Percentiles rank a stretch among this genome's conserved stretches.
Conservation (phyloP, 345 rosid genomes). For the Adansonia digitata region DNA sequence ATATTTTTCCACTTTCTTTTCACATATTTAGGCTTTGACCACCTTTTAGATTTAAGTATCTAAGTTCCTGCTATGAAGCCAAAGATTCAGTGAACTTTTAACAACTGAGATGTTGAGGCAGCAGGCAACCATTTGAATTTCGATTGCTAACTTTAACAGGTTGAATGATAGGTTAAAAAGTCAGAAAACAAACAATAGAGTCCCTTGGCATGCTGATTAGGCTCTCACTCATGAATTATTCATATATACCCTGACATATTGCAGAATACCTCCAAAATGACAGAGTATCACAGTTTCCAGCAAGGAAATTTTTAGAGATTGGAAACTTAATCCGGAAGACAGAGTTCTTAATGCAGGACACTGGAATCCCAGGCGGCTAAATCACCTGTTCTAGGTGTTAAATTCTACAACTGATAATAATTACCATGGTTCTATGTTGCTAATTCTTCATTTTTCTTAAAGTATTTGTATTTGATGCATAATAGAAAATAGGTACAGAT, state of each 20-base stretch:
- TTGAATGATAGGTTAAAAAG: not conserved
- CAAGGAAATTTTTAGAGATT: not conserved
- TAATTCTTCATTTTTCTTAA: too few relatives aligned
- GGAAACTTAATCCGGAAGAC: not conserved
- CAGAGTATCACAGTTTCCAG: not conserved
- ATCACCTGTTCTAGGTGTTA: not conserved
- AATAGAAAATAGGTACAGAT: too few relatives aligned
- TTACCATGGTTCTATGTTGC: not conserved
- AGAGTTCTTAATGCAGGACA: not conserved
- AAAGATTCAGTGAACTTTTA: not conserved
- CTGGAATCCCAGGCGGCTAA: not conserved
- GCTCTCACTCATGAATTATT: not conserved
- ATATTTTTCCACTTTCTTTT: not conserved
- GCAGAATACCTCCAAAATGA: not conserved
- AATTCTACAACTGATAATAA: not conserved
- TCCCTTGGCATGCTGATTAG: not conserved
- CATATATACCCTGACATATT: not conserved
- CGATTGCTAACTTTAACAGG: not conserved
- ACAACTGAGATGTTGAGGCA: not conserved
- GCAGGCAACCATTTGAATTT: not conserved
- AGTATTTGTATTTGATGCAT: too few relatives aligned
- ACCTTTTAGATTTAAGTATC: not conserved
- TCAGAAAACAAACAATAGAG: not conserved
- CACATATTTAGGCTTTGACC: not conserved
- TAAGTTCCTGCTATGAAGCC: not conserved